Percentiles rank a stretch among this genome's conserved stretches.
These are phyloP conservation scores for Trichophyton mentagrophytes DNA, from an alignment of 2,329 filamentous ascomycete genomes.

Conservation along the genomic window DNA sequence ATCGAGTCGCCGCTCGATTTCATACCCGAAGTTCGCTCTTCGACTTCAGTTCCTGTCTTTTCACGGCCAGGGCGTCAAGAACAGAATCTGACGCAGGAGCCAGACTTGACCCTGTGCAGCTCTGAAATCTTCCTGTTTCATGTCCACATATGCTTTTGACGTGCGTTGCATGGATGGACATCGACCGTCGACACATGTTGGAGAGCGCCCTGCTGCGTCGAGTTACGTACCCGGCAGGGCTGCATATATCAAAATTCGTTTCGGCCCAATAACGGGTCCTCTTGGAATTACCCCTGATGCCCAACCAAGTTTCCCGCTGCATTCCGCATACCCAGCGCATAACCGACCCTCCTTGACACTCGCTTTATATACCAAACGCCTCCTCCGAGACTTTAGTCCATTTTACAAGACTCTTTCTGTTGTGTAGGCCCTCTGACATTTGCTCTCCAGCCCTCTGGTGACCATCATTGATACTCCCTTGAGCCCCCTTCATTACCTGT, in stretches of 20 bases:
- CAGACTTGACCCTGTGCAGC: neutral
- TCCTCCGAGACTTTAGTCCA: neutral
- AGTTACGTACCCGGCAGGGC: constrained; percentile 2
- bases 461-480: neutral
- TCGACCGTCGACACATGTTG: neutral
- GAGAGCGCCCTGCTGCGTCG: neutral
- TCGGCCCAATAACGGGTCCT: neutral
- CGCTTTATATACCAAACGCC: neutral
- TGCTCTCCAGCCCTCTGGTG: neutral
- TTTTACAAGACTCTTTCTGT: neutral
- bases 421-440: neutral
- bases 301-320: constrained; percentile 1
- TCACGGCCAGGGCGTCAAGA: neutral
- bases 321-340: neutral
- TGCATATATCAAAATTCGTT: constrained; percentile 1
- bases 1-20: neutral
- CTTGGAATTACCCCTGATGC: constrained; percentile 1
- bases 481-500: neutral
- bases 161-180: neutral
- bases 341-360: neutral
- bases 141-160: neutral
- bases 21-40: neutral
- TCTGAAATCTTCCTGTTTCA: neutral
- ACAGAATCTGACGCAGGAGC: neutral
- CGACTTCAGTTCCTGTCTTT: neutral